Base-by-base conservation (phyloP, 768 basidiomycete species). In the Tephrocybe rancida region DNA sequence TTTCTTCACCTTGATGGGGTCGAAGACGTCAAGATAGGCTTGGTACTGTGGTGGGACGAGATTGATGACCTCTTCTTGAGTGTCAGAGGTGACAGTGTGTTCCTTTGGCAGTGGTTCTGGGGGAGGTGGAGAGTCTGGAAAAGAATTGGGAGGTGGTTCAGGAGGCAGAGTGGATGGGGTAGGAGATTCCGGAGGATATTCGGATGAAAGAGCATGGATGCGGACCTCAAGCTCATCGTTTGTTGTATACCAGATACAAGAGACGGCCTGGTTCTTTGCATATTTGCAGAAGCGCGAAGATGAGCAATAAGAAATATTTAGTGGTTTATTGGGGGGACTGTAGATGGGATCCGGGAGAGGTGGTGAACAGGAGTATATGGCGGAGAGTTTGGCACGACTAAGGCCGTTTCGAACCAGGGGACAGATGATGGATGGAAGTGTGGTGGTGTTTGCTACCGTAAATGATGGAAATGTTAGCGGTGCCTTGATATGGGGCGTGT, bases 11-110 rank as follows among this genome's bases (percentile, higher is more conserved):
- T 61, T 60, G 3, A 48, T 38, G 13, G 61, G 57, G 6, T 64
- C 61, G 44, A 70, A 68, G 32, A 70, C 61, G 14, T 52, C 51
- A 8, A 52, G 22, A 67, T 44, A 21, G 13, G 39, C 13, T n/a
- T 48, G 37, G 32, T 22, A 32, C 6, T 22, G 27, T 24, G 32
- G 21, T 34, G 37, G 48, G 26, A 44, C 29, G 11, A 29, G 32
- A 6, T 35, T 18, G 16, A 14, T 11, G 14, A 43, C 29, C 14
- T 30, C 1, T 1, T 26, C 22, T 24, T 39, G 18, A 11, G 53
- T n/a, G n/a, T n/a, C n/a, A n/a, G n/a, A n/a, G n/a, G n/a, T n/a
- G n/a, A n/a, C n/a, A n/a, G n/a, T n/a, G n/a, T n/a, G n/a, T n/a
- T n/a, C n/a, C n/a, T n/a, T n/a, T n/a, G n/a, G n/a, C n/a, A n/a